Percentiles rank a stretch among this genome's conserved stretches.
Conservation (phyloP, 2,329 filamentous ascomycete genomes). For the Aureobasidium sp. region DNA sequence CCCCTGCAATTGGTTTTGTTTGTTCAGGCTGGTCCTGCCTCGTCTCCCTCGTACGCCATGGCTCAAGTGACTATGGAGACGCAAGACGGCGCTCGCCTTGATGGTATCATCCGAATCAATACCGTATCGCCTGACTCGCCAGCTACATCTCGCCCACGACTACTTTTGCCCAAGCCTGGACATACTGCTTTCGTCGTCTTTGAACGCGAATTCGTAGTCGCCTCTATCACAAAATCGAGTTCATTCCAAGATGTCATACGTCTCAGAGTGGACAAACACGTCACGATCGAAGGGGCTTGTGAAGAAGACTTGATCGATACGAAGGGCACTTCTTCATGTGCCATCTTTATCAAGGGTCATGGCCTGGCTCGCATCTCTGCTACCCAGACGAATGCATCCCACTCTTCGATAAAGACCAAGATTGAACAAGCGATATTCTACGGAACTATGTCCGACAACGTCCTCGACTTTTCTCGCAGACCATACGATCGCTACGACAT, state of each 20-base stretch:
- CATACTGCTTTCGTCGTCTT: slow-evolving; percentile 78
- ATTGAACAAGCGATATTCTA: slow-evolving; percentile 94
- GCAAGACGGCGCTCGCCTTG: slow-evolving; percentile 43
- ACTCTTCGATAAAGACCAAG: slow-evolving; percentile 75
- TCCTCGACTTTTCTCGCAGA: slow-evolving; percentile 68
- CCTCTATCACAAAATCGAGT: slow-evolving; percentile 53
- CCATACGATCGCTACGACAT: slow-evolving; percentile 50
- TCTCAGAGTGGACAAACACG: slow-evolving; percentile 49
- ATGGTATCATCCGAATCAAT: slow-evolving; percentile 59
- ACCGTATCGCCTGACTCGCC: slow-evolving; percentile 26
- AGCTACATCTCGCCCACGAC: slow-evolving; percentile 44
- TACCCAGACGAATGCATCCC: slow-evolving; percentile 51
- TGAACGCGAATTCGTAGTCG: slow-evolving; percentile 63
- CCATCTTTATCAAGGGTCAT: slow-evolving; percentile 49
- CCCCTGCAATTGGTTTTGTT: slow-evolving; percentile 24
- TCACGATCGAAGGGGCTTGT: slow-evolving; percentile 42
- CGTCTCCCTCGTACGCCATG: slow-evolving; percentile 57
- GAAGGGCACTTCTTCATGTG: slow-evolving; percentile 28
- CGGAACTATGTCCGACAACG: slow-evolving; percentile 70
- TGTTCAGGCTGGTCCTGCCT: slow-evolving; percentile 20
- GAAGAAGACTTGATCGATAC: slow-evolving; percentile 37
- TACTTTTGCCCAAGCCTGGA: slow-evolving; percentile 71
- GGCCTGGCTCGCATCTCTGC: slow-evolving; percentile 49
- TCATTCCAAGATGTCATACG: slow-evolving; percentile 83
- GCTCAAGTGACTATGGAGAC: slow-evolving; percentile 60